Base-by-base conservation (phyloP, 768 basidiomycete species). In the Hericium coralloides region DNA sequence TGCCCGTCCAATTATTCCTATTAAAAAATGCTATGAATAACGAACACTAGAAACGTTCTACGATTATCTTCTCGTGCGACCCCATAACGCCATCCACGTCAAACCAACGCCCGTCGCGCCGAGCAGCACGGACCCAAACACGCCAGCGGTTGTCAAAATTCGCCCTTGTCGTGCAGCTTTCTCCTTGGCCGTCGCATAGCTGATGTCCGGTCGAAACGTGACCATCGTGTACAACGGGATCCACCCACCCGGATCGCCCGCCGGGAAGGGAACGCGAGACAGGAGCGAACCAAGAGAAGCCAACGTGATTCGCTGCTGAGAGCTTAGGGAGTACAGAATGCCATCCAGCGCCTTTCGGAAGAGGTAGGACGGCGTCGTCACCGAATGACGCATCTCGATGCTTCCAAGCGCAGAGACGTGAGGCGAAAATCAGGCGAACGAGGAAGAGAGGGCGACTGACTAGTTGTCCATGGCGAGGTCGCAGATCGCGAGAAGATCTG, bases 401-500 rank as follows among this genome's bases (percentile, higher is more conserved):
- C 95, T 98, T 69, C 55, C 54, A 62, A 60, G 18, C 22, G 49
- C 58, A 58, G 53, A 63, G 55, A 60, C 50, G 23, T 49, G 57
- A 61, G 23, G 31, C 12, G 23, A 41, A 26, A 12, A 26, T 18
- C 52, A 53, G 58, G 54, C 43, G 53, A 56, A 60, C 31, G 6
- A 38, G 59, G 60, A 41, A 62, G 41, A 51, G 61, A 53, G 61
- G 61, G 60, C 55, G 22, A 81, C 95, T 72, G 72, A 95, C 95
- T 98, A 99, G 75, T 99, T 98, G 64, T 88, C 80, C 88, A 95
- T 91, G 22, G 95, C 95, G 52, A 99, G 80, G 68, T 92, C 83
- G 69, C 82, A 86, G 60, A 98, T 98, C 55, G 95, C 92, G 59
- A 87, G 74, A 50, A 98, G 80, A 76, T 98, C 95, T 61, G 87